Base-by-base conservation (phyloP, 495 filamentous ascomycete genomes). In the Durotheca rogersii region DNA sequence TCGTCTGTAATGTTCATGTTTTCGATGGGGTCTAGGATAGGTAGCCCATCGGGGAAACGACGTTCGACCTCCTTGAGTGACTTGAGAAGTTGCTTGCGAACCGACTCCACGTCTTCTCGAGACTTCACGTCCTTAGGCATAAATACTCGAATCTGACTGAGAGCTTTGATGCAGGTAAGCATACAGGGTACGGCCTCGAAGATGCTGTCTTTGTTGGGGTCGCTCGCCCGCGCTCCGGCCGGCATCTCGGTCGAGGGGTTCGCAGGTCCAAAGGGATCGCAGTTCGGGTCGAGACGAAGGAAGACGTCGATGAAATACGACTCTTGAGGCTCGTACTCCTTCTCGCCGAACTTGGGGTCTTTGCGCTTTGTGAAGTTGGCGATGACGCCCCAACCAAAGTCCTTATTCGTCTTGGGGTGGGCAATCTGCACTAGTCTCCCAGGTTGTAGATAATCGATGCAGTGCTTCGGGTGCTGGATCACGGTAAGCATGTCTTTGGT, bases 1-100 rank as follows among this genome's bases (percentile, higher is more conserved):
- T 93, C 88, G 65, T 97, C 93, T 11, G 74, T 84, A 65, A 98
- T 96, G 10, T 78, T 73, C 93, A 97, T 96, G 61, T 94, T 87
- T 62, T 97, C 90, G 41, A 98, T 82, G 0, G 93, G 94, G 65
- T 98, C 93, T 20, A 97, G 66, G 5, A 90, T 68, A 9, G 93
- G 83, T 41, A 97, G 70, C 1, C 93, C 93, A 66, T 97, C 94
- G n/a, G 89, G 87, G 71, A 98, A 96, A 27, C 94, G 83, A 51
- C 78, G 80, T 56, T 84, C 76, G 3, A 92, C 82, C 61, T 96
- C 90, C 21, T 81, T 79, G 18, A 96, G 58, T 7, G 77, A 61
- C 52, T 72, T 72, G 29, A 64, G 56, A 17, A 69, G 50, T 57
- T 85, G 87, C 15, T 60, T 66, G 16, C 82, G 83, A 23, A 87